Evolutionary conservation across 192 early-diverging fungal species (phyloP), one percentile per base, ranked within the genome.

Genomic region (Coemansia sp.): DNA sequence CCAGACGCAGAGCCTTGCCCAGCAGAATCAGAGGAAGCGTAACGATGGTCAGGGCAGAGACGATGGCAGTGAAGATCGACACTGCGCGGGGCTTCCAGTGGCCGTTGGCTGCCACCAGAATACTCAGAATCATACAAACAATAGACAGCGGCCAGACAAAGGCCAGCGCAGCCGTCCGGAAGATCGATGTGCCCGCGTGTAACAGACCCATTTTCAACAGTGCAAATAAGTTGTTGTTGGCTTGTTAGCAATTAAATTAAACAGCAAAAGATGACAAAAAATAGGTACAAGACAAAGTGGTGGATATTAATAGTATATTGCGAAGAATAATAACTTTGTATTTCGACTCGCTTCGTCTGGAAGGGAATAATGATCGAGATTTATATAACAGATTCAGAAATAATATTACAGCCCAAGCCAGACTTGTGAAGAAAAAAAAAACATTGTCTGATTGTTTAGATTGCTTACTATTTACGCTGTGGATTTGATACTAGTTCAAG

Each of bases 31-130:
- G 45, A 3, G 78, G 73, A 14, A 75, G 64, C 0, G 73, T 75
- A 30, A 81, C 64, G 33, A 75, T 75, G 11, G 78, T 81, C 48
- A 81, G 57, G 5, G 63, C 67, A 32, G 78, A 71, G 6, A 81
- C 71, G 1, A 81, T 72, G 11, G 78, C 78, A 10, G 73, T 75
- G 64, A 71, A 81, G 52, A 81, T 75, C 7, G 78, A 81, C 22
- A 61, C 78, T 4, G 78, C 73, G 48, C 78, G 78, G 4, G 78
- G 78, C 70, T 81, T 81, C 78, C 78, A 81, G 71, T 81, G 73
- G 0, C 78, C 78, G 29, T 72, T 81, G 40, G 78, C 78, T 17
- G 78, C 78, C 18, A 76, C 78, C 2, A 81, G 61, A 62, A 66
- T 69, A 48, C 66, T 69, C 33, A 81, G 64, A 75, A 81, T 74